Evolutionary conservation across 2,329 filamentous ascomycete species (phyloP), one percentile per base, ranked within the genome.

Genomic region (Pestalotiopsis sp.): DNA sequence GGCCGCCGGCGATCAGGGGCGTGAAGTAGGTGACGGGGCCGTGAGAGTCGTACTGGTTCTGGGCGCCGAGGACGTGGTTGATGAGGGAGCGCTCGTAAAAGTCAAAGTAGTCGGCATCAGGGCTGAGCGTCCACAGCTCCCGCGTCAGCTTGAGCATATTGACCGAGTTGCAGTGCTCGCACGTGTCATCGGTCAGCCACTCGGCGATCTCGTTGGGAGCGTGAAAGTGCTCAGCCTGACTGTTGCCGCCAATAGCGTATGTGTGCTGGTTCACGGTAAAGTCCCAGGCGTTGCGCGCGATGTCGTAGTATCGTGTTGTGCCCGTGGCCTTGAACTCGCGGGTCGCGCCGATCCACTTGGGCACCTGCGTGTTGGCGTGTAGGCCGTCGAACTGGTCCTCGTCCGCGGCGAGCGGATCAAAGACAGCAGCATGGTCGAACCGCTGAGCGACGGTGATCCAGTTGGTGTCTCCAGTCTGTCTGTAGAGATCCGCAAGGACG

Each of bases 121-220:
- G 83, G 35, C 83, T 77, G 39, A 81, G 73, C 1, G 78, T 74
- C 81, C 82, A 87, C 4, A 87, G 78, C 66, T 86, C 84, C 0
- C 84, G 79, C 0, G 85, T 86, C 44, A 87, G 74, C 72, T 86
- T 86, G 59, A 87, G 81, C 85, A 87, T 87, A 71, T 87, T 87
- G 73, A 86, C 86, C 0, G 83, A 84, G 73, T 87, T 86, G 75
- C 85, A 87, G 1, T 80, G 80, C 74, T 87, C 85, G 58, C 79
- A 81, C 0, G 84, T 86, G 71, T 87, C 85, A 0, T 75, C 71
- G 3, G 74, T 74, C 11, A 87, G 75, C 64, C 80, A 82, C 2
- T 70, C 72, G 0, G 84, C 77, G 65, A 86, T 86, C 10, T 79
- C 82, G 68, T 86, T 79, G 0, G 84, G 78, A 0, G 74, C 73